Base-by-base conservation (phyloP, 164 flowering plant species). In the Taxillus chinensis region DNA sequence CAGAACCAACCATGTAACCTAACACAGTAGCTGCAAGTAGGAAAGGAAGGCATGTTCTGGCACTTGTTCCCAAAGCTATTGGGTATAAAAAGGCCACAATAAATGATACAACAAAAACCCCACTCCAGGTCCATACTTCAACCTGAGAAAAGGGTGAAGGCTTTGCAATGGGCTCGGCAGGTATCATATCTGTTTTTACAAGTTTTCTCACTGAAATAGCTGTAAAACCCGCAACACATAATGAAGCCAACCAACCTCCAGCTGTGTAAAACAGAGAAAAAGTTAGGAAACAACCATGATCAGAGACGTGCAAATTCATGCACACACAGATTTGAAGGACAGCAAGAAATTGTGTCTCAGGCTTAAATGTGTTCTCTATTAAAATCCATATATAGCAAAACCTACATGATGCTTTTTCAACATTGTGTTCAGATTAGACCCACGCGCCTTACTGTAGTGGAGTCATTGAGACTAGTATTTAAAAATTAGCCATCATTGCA, bases 201-300 rank as follows among this genome's bases (percentile, higher is more conserved):
- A 88, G 71, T 58, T 85, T 88, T 70, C 98, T 80, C 37, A 92
- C 84, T n/a, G 96, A 79, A 63, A 92, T 78, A 11, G 98, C 98
- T n/a, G 95, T 83, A 64, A 62, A 92, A 41, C 96, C 98, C n/a
- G 96, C 96, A 41, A 92, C 96, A 73, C 73, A 66, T 49, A 87
- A 88, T 45, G 98, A 80, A 70, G 96, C 96, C 60, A 92, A 64
- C 96, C 98, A 92, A 3, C 98, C 98, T 55, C 78, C 96, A 79
- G 71, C 98, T 90, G 82, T 78, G 84, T 41, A 57, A 61, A 60
- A 64, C 14, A 13, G 43, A 41, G 57, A 8, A 41, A 8, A 4
- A 17, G 2, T 41, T 12, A 51, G 37, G 56, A 37, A 37, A 59
- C 16, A 48, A 57, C 0, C 51, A 48, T 48, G 51, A 3, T 48